Percentiles rank a stretch among this genome's conserved stretches.
Conservation (phyloP, 305 asterid genomes). For the Solanum hybrid region DNA sequence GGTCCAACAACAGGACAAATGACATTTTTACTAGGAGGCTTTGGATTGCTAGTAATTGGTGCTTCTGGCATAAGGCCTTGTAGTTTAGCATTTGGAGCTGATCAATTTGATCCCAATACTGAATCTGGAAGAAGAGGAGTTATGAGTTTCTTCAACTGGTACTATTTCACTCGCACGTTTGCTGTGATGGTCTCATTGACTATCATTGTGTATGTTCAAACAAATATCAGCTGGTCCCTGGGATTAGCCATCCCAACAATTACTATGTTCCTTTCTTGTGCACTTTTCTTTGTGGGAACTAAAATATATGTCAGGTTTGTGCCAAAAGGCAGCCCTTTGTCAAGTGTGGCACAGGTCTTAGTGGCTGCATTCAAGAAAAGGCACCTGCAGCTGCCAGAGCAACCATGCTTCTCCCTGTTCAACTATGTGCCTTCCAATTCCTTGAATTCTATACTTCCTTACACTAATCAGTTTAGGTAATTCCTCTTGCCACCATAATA, state of each 20-base stretch:
- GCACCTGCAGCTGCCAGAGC: slow-evolving; percentile 27
- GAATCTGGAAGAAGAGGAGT: slow-evolving; percentile 49
- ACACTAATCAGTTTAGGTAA: slow-evolving; percentile 43
- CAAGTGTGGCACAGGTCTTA: slow-evolving; percentile 35
- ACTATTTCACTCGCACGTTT: slow-evolving; percentile 59
- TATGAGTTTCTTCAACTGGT: slow-evolving; percentile 70
- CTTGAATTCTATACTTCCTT: slow-evolving; percentile 39
- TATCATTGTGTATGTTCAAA: slow-evolving; percentile 50
- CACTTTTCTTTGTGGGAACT: slow-evolving; percentile 44
- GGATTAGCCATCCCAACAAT: slow-evolving; percentile 55
- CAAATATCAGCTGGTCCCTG: slow-evolving; percentile 42
- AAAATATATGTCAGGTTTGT: slow-evolving; percentile 34
- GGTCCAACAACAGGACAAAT: slow-evolving; percentile 42
- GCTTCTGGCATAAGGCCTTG: slow-evolving; percentile 77
- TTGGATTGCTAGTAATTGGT: slow-evolving; percentile 36
- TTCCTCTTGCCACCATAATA: neutral
- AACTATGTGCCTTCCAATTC: slow-evolving; percentile 28
- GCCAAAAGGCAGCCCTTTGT: slow-evolving; percentile 58
- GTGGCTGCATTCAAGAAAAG: slow-evolving; percentile 51
- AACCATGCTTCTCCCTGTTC: slow-evolving; percentile 31
- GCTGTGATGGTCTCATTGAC: slow-evolving; percentile 56
- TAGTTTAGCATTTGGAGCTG: slow-evolving; percentile 67
- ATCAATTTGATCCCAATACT: slow-evolving; percentile 60
- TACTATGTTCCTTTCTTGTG: slow-evolving; percentile 45
- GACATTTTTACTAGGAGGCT: slow-evolving; percentile 24